Evolutionary conservation across 345 rosid species (phyloP).

Genomic region (Gossypium bickii): DNA sequence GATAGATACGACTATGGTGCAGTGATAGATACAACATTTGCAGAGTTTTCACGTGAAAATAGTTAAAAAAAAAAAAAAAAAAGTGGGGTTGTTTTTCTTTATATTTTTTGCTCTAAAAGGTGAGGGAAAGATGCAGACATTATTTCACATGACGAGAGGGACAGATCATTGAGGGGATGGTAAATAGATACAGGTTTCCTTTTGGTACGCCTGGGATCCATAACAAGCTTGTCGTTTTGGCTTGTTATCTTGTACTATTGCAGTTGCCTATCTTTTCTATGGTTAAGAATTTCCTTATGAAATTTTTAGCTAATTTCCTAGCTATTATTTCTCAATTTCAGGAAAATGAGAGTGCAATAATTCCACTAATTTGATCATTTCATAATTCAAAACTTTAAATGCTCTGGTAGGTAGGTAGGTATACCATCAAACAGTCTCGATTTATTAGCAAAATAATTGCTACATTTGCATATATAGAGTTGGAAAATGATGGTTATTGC

Average conservation of each 20-base stretch:
- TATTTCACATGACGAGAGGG: conserved; percentile 26
- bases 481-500: too few relatives aligned
- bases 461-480: background rate
- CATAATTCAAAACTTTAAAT: background rate
- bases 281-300: too few relatives aligned
- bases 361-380: background rate
- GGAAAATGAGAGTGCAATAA: background rate
- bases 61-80: background rate
- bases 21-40: conserved; percentile 12
- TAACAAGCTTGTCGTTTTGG: background rate
- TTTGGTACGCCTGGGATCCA: too few relatives aligned
- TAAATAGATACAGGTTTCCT: background rate
- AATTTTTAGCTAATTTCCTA: background rate
- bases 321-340: background rate
- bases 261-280: background rate
- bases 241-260: background rate
- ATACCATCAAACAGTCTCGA: background rate
- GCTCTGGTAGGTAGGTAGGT: conserved; percentile 8
- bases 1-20: conserved; percentile 3
- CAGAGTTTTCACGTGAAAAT: conserved; percentile 30
- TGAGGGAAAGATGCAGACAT: conserved; percentile 3
- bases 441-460: background rate
- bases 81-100: conserved; percentile 2
- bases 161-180: background rate
- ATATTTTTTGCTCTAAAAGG: background rate